phyloP scores from a whole-genome alignment of 495 filamentous ascomycete species.

The Durotheca rogersii region DNA sequence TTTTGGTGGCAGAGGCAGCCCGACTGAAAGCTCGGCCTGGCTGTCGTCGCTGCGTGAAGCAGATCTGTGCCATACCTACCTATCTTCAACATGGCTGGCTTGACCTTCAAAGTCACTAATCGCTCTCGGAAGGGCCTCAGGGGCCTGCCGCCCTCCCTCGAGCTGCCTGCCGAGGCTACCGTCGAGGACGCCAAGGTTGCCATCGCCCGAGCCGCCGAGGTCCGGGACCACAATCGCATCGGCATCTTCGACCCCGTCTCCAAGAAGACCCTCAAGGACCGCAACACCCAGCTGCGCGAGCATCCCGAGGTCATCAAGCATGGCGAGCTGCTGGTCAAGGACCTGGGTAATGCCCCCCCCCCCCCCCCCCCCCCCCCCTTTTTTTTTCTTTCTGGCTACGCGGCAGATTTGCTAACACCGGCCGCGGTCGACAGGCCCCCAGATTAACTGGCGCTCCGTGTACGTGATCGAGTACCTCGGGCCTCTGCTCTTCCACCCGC shows the following conservation, averaged over 20 bases:
- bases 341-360: too few species aligned
- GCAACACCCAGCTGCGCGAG: constrained; percentile 55
- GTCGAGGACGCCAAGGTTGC: constrained; percentile 58
- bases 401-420: too few species aligned
- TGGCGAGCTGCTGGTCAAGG: constrained; percentile 83
- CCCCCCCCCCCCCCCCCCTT: too few species aligned
- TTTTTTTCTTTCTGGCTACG: too few species aligned
- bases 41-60: too few species aligned
- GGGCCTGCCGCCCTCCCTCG: constrained; percentile 67
- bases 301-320: constrained; percentile 64
- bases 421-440: constrained; percentile 72
- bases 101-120: constrained; percentile 48
- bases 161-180: constrained; percentile 59
- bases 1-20: too few species aligned
- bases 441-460: constrained; percentile 91
- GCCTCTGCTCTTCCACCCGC: constrained; percentile 85
- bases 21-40: too few species aligned
- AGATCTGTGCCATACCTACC: not conserved
- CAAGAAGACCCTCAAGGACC: constrained; percentile 60
- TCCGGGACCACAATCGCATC: constrained; percentile 61
- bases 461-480: constrained; percentile 94
- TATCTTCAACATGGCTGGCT: constrained; percentile 34
- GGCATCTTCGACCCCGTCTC: constrained; percentile 72
- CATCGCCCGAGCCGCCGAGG: constrained; percentile 46
- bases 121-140: constrained; percentile 58